A percentile compares a stretch with the other conserved stretches of the same genome.
phyloP scores from a whole-genome alignment of 768 basidiomycete genomes.

The Lactarius pseudohatsudake region DNA sequence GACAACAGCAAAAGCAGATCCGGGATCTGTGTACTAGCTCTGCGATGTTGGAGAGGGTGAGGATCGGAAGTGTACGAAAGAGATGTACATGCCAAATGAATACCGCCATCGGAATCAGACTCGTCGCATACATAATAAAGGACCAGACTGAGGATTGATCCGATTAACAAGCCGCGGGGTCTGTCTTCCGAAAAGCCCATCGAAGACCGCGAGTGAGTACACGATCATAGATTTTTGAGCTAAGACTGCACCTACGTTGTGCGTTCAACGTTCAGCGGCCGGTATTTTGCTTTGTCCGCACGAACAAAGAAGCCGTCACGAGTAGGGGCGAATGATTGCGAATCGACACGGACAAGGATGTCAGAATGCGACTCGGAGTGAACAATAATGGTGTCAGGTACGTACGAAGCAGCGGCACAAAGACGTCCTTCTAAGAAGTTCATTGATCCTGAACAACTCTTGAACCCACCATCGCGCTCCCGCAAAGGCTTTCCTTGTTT shows the following conservation, averaged over 20 bases:
- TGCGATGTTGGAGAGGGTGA: too few species aligned
- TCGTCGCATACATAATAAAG: neutral
- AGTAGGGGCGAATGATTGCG: neutral
- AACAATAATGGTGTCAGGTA: neutral
- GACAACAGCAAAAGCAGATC: neutral
- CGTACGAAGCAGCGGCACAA: neutral
- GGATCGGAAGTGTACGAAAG: neutral
- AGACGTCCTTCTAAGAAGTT: neutral
- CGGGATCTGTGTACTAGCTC: neutral
- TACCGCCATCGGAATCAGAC: neutral
- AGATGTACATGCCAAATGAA: neutral
- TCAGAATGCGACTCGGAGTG: neutral
- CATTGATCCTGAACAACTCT: neutral
- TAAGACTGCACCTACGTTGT: neutral
- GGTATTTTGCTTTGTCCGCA: neutral
- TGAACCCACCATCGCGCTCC: neutral
- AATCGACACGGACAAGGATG: neutral
- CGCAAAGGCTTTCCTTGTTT: too few species aligned
- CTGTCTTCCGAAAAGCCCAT: too few species aligned
- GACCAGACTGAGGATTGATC: neutral
- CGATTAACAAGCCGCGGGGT: neutral
- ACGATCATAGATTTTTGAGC: neutral
- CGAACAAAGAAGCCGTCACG: neutral
- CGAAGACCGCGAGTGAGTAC: too few species aligned
- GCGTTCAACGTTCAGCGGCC: neutral